Percentiles rank a stretch among this genome's conserved stretches.
phyloP scores from a whole-genome alignment of 23 red algal genomes.

The Gracilariopsis chorda region DNA sequence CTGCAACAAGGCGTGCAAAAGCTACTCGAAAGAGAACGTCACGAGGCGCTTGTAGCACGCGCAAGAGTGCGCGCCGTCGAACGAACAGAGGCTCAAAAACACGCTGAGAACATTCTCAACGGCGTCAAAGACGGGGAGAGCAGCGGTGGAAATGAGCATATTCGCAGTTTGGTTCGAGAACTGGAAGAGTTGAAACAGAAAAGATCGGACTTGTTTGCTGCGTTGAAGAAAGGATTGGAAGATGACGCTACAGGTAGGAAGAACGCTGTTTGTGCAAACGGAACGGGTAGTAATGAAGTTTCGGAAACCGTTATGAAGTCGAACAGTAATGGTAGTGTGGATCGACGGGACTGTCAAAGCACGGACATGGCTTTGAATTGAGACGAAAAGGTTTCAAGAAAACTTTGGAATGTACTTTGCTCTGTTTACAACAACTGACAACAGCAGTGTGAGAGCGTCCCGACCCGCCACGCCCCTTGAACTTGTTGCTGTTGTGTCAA shows the following conservation, averaged over 20 bases:
- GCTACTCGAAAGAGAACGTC: slow-evolving; percentile 1
- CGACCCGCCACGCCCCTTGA: too few relatives aligned
- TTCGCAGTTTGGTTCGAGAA: slow-evolving; percentile 23
- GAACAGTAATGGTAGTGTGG: background rate
- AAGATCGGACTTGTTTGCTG: slow-evolving; percentile 1
- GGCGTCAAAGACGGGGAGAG: background rate
- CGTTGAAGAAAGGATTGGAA: slow-evolving; percentile 16
- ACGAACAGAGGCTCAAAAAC: slow-evolving; percentile 9
- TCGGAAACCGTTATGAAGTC: background rate
- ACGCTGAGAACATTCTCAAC: slow-evolving; percentile 43
- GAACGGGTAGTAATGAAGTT: background rate
- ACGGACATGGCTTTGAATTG: too few relatives aligned
- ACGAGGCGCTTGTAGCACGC: background rate
- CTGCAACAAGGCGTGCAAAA: slow-evolving; percentile 10
- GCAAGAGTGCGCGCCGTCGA: background rate
- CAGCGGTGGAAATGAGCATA: background rate
- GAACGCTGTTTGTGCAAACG: background rate
- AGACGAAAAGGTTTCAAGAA: too few relatives aligned
- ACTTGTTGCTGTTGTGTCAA: too few relatives aligned
- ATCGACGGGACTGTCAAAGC: too few relatives aligned
- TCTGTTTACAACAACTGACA: too few relatives aligned
- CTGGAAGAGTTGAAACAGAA: slow-evolving; percentile 39
- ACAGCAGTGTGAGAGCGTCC: too few relatives aligned
- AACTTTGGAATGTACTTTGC: too few relatives aligned
- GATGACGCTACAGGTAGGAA: background rate